phyloP scores from a whole-genome alignment of 768 basidiomycete species.

The Termitomyces titanicus region DNA sequence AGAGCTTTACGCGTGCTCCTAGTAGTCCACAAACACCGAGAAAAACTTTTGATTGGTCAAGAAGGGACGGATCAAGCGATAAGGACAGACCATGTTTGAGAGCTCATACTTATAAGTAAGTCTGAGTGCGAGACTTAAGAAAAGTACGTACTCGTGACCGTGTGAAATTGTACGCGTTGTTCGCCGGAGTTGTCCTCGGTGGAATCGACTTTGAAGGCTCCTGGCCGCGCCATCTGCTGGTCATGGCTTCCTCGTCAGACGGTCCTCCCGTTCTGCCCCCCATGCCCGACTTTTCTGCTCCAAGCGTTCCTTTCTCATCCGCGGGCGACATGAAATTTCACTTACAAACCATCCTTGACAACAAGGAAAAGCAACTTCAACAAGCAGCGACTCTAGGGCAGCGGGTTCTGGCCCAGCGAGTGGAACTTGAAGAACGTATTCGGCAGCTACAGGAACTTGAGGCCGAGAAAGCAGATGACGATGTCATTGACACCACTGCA shows the following conservation, averaged over 20 bases:
- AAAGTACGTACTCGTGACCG: conserved; percentile 19
- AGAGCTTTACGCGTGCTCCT: no score
- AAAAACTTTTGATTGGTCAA: no score
- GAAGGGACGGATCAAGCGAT: no score
- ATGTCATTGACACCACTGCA: conserved; percentile 63
- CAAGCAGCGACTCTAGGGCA: conserved; percentile 92
- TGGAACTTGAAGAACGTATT: conserved; percentile 88
- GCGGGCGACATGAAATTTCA: conserved; percentile 60
- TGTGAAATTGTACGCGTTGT: conserved; percentile 24
- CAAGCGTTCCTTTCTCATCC: conserved; percentile 39
- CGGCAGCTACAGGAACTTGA: conserved; percentile 74
- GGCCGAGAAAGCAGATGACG: conserved; percentile 58
- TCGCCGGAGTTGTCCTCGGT: conserved; percentile 12
- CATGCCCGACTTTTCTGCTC: conserved; percentile 39
- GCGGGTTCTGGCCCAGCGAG: conserved; percentile 89
- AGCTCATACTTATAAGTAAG: no score
- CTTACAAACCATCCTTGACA: conserved; percentile 72
- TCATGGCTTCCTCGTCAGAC: conserved; percentile 40
- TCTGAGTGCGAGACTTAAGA: no score
- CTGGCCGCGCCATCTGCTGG: conserved; percentile 15
- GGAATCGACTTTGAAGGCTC: conserved; percentile 10
- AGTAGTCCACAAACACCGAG: no score
- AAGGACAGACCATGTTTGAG: no score
- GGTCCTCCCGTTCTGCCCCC: conserved; percentile 27
- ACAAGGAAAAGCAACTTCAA: conserved; percentile 89